These are phyloP conservation scores for Amauroascus niger DNA, from an alignment of 2,329 filamentous ascomycete species.

Conservation along the genomic window DNA sequence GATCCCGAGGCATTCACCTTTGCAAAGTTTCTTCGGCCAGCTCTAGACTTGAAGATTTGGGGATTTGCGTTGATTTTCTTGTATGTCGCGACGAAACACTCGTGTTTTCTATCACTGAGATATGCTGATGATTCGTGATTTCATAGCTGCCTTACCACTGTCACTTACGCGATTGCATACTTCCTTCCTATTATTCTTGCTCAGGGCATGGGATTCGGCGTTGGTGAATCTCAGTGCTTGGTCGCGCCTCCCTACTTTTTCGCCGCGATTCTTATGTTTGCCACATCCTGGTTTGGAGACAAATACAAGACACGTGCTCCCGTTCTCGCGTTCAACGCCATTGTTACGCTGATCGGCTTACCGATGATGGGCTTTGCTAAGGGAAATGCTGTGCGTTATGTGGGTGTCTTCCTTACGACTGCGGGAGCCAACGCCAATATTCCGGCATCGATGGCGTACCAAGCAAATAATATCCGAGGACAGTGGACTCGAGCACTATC, in stretches of 20 bases:
- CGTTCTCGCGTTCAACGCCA: constrained; percentile 55
- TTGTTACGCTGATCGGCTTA: constrained; percentile 58
- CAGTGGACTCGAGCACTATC: constrained; percentile 82
- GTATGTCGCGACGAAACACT: constrained; percentile 12
- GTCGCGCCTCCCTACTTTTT: constrained; percentile 60
- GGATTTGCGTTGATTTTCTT: constrained; percentile 46
- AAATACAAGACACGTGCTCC: constrained; percentile 56
- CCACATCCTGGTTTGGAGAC: constrained; percentile 55
- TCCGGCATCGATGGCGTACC: constrained; percentile 64
- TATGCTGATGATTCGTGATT: neutral
- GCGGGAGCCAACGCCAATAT: constrained; percentile 70
- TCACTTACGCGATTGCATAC: constrained; percentile 68
- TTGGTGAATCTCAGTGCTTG: constrained; percentile 58
- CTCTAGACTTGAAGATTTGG: constrained; percentile 46
- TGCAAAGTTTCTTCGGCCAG: constrained; percentile 40
- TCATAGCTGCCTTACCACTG: constrained; percentile 59
- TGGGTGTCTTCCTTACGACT: constrained; percentile 66
- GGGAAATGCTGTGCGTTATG: constrained; percentile 52
- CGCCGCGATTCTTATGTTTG: constrained; percentile 54
- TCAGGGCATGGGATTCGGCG: constrained; percentile 52
- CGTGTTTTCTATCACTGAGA: neutral
- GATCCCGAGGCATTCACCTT: constrained; percentile 41
- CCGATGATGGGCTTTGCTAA: constrained; percentile 61
- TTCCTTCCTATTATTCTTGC: constrained; percentile 67
- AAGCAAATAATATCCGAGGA: constrained; percentile 78